These are phyloP conservation scores for Kwoniella europaea DNA, from an alignment of 768 basidiomycete species.

Conservation along the genomic window DNA sequence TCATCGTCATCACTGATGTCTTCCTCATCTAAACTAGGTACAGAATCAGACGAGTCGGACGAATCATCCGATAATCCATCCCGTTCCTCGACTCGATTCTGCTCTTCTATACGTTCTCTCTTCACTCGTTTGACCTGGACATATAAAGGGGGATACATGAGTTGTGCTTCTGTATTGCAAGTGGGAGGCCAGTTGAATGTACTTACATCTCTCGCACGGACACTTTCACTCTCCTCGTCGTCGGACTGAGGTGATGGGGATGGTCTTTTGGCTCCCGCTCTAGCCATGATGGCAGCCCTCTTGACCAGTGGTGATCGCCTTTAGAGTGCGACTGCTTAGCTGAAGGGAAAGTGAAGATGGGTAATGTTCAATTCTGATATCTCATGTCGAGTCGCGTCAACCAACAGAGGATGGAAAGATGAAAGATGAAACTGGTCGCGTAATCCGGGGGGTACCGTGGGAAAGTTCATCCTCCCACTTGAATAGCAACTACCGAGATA, in stretches of 20 bases:
- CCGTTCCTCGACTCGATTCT: not conserved
- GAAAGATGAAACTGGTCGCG: conserved; percentile 7
- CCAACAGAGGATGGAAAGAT: not conserved
- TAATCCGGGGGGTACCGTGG: conserved; percentile 9
- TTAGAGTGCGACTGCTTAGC: not conserved
- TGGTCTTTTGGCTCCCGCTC: conserved; percentile 13
- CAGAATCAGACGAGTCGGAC: not conserved
- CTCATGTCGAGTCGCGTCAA: conserved; percentile 21
- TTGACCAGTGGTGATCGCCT: not conserved
- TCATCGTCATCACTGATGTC: conserved; percentile 67
- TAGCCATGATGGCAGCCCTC: conserved; percentile 13
- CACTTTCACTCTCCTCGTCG: conserved; percentile 12
- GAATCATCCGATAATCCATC: not conserved
- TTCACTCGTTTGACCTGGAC: conserved; percentile 30
- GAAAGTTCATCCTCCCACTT: conserved; percentile 1
- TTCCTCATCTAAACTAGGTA: conserved; percentile 66
- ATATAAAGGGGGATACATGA: no score
- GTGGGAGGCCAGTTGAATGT: not conserved
- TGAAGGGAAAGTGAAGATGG: conserved; percentile 7
- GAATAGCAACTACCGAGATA: not conserved
- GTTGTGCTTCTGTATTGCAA: not conserved
- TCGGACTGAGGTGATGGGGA: conserved; percentile 18
- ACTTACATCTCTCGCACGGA: conserved; percentile 11
- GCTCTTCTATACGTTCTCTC: not conserved
- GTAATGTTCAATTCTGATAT: not conserved